Evolutionary conservation across 1,284 basidiomycete genomes (phyloP), one percentile per base, ranked within the genome.

Genomic region (Naganishia sp.): DNA sequence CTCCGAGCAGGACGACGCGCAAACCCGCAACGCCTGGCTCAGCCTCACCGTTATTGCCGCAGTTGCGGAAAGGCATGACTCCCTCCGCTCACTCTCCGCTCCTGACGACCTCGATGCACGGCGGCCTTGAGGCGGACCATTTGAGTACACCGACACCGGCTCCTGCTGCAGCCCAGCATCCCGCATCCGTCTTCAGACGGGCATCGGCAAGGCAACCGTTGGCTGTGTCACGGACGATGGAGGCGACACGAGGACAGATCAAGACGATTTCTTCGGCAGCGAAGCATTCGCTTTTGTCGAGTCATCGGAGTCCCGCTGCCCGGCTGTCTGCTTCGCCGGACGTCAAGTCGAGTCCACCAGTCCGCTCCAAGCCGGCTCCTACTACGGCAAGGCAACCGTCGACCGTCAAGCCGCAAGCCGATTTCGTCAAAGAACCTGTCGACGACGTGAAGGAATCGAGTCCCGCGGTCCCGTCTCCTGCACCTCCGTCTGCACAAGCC

Each of bases 161-260:
- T 2, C 41, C 58, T 6, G 23, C 25, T 42, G 35, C 58, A 11
- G 35, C 35, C 31, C 23, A 47, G 23, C 47, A 49, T 5, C 58
- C 58, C 11, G 58, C 47, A 25, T 61, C 58, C 3, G 58, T 61
- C n/a, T 61, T 61, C 17, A 61, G n/a, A 28, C 47, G 58, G 11
- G 47, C 58, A 13, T n/a, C 42, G 7, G 58, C 35, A 4, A 49
- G 47, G 25, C 58, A 47, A 17, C 35, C 41, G 7, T 41, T 47
- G 21, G 45, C 58, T n/a, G 58, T 61, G 4, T 61, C 58, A 23
- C 58, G 58, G 15, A 47, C 58, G 17, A 61, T 61, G 58, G 58
- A 61, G 17, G 58, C 58, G 5, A 61, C 58, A 17, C n/a, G 58
- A 43, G 58, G 58, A 9, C 58, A 61, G 18, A 61, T 61, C 58